Evolutionary conservation across 2,329 filamentous ascomycete genomes (phyloP).

Genomic region (Trichoderma sp.): DNA sequence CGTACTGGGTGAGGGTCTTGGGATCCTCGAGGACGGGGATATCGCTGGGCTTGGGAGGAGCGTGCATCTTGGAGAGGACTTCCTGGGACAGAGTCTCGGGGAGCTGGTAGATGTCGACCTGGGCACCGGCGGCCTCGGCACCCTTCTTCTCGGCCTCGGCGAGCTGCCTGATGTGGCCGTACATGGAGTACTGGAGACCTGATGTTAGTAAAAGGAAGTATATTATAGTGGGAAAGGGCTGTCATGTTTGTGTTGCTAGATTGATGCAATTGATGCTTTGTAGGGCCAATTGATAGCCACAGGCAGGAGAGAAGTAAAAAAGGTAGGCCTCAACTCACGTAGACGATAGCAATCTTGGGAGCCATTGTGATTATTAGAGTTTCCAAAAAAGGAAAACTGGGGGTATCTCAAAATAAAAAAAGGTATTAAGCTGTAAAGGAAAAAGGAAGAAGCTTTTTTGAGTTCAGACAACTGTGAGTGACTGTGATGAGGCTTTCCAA

Average conservation of each 20-base stretch:
- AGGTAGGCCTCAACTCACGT: constrained; percentile 58
- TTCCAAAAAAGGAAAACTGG: not conserved
- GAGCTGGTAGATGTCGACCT: constrained; percentile 83
- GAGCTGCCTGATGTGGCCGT: constrained; percentile 83
- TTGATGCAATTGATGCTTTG: not conserved
- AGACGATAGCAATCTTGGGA: constrained; percentile 90
- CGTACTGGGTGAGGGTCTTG: constrained; percentile 70
- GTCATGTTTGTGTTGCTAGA: not conserved
- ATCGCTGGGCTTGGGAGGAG: constrained; percentile 71
- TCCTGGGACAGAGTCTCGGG: constrained; percentile 84
- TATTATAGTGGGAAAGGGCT: too few relatives aligned
- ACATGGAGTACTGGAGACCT: constrained; percentile 77
- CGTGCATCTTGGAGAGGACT: constrained; percentile 88
- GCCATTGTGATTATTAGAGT: constrained; percentile 64
- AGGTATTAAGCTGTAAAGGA: constrained; percentile 4
- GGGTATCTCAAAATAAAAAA: constrained; percentile 20
- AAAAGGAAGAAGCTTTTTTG: constrained; percentile 17
- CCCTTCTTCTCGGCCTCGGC: constrained; percentile 91
- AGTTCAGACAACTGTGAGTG: constrained; percentile 2
- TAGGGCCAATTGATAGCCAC: not conserved
- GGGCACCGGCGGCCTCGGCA: constrained; percentile 83
- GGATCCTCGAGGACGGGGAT: constrained; percentile 66
- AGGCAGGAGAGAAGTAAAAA: not conserved
- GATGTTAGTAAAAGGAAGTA: not conserved
- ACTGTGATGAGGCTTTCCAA: constrained; percentile 13